Conservation (phyloP, 2,329 filamentous ascomycete species). For the Bipolaris oryzae region DNA sequence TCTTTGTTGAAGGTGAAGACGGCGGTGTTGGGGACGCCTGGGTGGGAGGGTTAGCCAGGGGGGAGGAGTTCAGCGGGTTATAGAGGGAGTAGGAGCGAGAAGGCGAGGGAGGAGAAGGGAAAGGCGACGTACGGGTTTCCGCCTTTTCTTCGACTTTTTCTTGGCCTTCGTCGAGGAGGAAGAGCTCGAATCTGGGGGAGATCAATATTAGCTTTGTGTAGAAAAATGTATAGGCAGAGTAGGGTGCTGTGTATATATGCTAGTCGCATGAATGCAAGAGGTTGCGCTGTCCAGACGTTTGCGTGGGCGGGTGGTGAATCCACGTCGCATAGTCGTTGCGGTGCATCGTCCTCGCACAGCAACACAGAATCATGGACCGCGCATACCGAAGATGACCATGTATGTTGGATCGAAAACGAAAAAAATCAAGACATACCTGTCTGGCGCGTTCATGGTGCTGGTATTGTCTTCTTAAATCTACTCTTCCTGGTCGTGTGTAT, state of each 20-base stretch:
- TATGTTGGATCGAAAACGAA: neutral
- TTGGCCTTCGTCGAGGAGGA: slow-evolving; percentile 84
- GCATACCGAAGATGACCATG: slow-evolving; percentile 9
- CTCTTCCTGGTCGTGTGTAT: slow-evolving; percentile 5
- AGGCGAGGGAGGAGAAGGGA: neutral
- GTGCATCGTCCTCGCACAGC: neutral
- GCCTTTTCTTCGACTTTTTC: slow-evolving; percentile 90
- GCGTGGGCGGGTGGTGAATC: slow-evolving; percentile 8
- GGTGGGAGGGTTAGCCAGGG: neutral
- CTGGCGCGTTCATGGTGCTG: slow-evolving; percentile 47
- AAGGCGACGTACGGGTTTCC: slow-evolving; percentile 78
- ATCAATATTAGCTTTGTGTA: slow-evolving; percentile 26
- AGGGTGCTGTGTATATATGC: neutral
- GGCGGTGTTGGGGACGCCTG: slow-evolving; percentile 90
- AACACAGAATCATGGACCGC: neutral
- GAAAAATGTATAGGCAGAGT: neutral
- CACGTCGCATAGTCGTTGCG: neutral
- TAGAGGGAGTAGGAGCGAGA: too few relatives aligned
- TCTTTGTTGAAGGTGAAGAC: slow-evolving; percentile 97
- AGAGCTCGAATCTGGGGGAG: slow-evolving; percentile 81
- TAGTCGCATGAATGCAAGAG: neutral
- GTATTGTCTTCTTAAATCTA: slow-evolving; percentile 8
- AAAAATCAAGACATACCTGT: slow-evolving; percentile 37
- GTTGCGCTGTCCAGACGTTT: neutral
- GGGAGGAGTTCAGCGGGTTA: too few relatives aligned